Conservation (phyloP, 768 basidiomycete genomes). For the Tremella fuciformis region DNA sequence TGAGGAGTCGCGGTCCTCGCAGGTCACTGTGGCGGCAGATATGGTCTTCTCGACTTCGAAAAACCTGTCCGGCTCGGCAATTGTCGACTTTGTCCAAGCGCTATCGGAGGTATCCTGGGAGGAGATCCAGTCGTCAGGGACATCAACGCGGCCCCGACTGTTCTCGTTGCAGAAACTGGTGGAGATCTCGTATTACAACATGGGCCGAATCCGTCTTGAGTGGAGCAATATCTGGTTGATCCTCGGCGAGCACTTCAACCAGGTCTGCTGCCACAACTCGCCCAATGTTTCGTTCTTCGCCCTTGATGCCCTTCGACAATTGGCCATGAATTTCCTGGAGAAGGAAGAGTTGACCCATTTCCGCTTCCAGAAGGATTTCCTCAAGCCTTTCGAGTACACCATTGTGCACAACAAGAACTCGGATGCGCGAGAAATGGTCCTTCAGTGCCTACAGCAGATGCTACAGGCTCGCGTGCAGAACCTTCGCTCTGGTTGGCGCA, state of each 20-base stretch:
- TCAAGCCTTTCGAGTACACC: conserved; percentile 96
- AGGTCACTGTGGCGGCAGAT: conserved; percentile 97
- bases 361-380: conserved; percentile 98
- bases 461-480: conserved; percentile 91
- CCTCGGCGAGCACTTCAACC: conserved; percentile 96
- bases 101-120: conserved; percentile 98
- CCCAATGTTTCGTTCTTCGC: conserved; percentile 96
- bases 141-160: conserved; percentile 87
- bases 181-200: conserved; percentile 99
- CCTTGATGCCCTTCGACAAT: conserved; percentile 88
- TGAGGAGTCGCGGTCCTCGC: conserved; percentile 92
- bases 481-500: conserved; percentile 96
- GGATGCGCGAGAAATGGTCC: conserved; percentile 93
- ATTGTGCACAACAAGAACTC: conserved; percentile 96
- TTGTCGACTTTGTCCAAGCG: conserved; percentile 95
- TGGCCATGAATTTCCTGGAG: conserved; percentile 97
- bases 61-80: conserved; percentile 88
- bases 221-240: conserved; percentile 99
- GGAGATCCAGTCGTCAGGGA: conserved; percentile 94
- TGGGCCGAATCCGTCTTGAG: conserved; percentile 94
- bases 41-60: conserved; percentile 98
- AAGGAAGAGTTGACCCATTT: conserved; percentile 98
- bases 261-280: conserved; percentile 98
- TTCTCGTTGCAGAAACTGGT: conserved; percentile 98
- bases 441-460: conserved; percentile 99